Evolutionary conservation across 1,284 basidiomycete genomes (phyloP).

Genomic region (Sanghuangporus baumii): DNA sequence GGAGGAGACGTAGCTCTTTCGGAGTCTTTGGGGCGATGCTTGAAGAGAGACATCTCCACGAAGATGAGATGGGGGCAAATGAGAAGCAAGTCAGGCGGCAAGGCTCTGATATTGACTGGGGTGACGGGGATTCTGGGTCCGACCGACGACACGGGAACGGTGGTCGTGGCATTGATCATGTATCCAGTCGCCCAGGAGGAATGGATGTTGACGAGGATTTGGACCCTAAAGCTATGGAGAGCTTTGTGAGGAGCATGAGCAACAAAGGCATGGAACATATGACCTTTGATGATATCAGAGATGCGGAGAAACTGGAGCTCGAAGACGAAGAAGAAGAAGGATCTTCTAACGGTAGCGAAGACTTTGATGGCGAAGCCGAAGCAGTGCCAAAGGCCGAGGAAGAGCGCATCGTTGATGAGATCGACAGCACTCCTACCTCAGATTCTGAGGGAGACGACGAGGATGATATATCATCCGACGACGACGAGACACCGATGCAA

Average conservation of each 20-base stretch:
- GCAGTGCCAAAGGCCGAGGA: slow-evolving; percentile 30
- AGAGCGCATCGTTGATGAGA: slow-evolving; percentile 31
- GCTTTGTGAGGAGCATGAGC: slow-evolving; percentile 50
- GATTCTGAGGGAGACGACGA: slow-evolving; percentile 29
- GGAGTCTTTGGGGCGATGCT: slow-evolving; percentile 49
- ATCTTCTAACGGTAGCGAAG: slow-evolving; percentile 19
- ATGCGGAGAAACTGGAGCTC: slow-evolving; percentile 41
- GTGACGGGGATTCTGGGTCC: slow-evolving; percentile 39
- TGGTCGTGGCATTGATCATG: slow-evolving; percentile 29
- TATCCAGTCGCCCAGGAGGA: slow-evolving; percentile 34
- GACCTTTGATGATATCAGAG: slow-evolving; percentile 65
- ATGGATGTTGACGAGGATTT: slow-evolving; percentile 59
- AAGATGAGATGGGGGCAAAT: slow-evolving; percentile 27
- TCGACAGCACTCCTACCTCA: slow-evolving; percentile 23
- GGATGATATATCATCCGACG: slow-evolving; percentile 30
- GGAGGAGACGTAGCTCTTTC: slow-evolving; percentile 33
- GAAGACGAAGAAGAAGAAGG: slow-evolving; percentile 45
- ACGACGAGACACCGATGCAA: slow-evolving; percentile 37
- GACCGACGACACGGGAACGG: slow-evolving; percentile 23
- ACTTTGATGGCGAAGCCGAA: slow-evolving; percentile 19
- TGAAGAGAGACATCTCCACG: slow-evolving; percentile 46
- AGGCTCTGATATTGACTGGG: slow-evolving; percentile 71
- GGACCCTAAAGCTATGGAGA: slow-evolving; percentile 43
- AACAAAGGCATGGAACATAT: slow-evolving; percentile 41
- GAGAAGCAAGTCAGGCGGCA: slow-evolving; percentile 40